Evolutionary conservation across 2,329 filamentous ascomycete genomes (phyloP).

Genomic region (Gyromitra esculenta): DNA sequence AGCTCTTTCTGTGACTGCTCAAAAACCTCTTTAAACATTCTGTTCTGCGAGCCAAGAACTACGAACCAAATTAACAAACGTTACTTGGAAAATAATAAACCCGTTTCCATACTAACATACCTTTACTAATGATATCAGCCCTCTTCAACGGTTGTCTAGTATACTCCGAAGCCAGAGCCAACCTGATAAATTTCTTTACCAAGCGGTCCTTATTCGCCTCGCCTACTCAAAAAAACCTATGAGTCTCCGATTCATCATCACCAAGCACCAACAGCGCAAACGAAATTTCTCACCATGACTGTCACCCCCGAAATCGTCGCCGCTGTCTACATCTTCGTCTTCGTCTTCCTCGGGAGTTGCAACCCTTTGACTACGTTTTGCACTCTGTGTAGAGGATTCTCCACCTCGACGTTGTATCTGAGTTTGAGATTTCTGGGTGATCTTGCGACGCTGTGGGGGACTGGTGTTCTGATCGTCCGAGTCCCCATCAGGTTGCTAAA

Average conservation of each 20-base stretch:
- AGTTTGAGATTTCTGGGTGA: conserved; percentile 28
- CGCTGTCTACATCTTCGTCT: conserved; percentile 49
- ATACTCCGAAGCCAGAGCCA: conserved; percentile 73
- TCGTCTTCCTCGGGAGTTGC: conserved; percentile 47
- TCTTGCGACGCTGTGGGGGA: conserved; percentile 47
- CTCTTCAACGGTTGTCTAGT: conserved; percentile 70
- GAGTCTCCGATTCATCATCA: background rate
- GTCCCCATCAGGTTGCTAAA: conserved; percentile 26
- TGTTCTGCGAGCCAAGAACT: conserved; percentile 76
- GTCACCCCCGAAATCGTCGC: conserved; percentile 47
- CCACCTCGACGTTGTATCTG: conserved; percentile 25
- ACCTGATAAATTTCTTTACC: conserved; percentile 74
- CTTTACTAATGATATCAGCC: conserved; percentile 72
- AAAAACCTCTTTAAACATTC: conserved; percentile 81
- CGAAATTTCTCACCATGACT: conserved; percentile 22
- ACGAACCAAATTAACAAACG: conserved; percentile 3
- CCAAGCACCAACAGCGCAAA: background rate
- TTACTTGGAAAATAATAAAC: background rate
- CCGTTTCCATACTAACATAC: conserved; percentile 60
- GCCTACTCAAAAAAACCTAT: conserved; percentile 23
- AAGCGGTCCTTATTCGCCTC: conserved; percentile 59
- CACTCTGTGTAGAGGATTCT: conserved; percentile 37
- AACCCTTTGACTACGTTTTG: conserved; percentile 16
- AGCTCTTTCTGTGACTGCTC: conserved; percentile 78
- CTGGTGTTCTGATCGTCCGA: conserved; percentile 30